Base-by-base conservation (phyloP, 2,329 filamentous ascomycete genomes). In the Coniochaeta sp. region DNA sequence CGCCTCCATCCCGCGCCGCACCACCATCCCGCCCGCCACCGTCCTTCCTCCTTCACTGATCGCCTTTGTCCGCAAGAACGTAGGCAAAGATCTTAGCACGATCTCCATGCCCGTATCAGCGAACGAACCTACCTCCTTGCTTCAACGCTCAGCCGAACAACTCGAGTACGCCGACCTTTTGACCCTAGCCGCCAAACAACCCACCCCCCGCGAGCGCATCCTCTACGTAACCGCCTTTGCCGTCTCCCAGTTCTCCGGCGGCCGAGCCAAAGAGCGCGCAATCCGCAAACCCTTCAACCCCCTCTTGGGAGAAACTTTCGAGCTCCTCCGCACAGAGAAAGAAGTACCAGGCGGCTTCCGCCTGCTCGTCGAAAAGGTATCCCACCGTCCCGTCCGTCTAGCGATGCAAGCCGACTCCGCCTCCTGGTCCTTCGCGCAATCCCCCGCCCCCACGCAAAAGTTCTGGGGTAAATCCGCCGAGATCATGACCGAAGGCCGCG, bases 391-490 rank as follows among this genome's bases (percentile, higher is more conserved):
- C 0, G 89, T 99, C 13, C 85, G 91, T 56, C 82, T 97, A 62
- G 94, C 94, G 6, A 92, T 91, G 73, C 91, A 97, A 67, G 94
- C 92, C 4, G 94, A 99, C 66, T 83, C 88, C 33, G 79, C 83
- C 33, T 75, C 81, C 52, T 99, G 94, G 94, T 90, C 87, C 2
- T 85, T 96, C 55, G 79, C 89, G 1, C 94, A 97, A 65, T 89
- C 87, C 5, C 89, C 94, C 0, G 85, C 87, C 52, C 94, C 94
- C 0, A 86, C 87, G 20, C 92, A 99, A 65, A 97, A 97, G 65
- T 99, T 99, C 73, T 97, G 94, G 94, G 94, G 94, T 52, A 97
- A 97, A 73, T 92, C 87, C 51, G 90, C 90, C 3, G 94, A 99
- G 68, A 83, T 99, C 56, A 94, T 89, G 55, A 97, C 91, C 0